These are phyloP conservation scores for Blastobotrys indianensis DNA, from an alignment of 1,139 yeast genomes.

Conservation along the genomic window DNA sequence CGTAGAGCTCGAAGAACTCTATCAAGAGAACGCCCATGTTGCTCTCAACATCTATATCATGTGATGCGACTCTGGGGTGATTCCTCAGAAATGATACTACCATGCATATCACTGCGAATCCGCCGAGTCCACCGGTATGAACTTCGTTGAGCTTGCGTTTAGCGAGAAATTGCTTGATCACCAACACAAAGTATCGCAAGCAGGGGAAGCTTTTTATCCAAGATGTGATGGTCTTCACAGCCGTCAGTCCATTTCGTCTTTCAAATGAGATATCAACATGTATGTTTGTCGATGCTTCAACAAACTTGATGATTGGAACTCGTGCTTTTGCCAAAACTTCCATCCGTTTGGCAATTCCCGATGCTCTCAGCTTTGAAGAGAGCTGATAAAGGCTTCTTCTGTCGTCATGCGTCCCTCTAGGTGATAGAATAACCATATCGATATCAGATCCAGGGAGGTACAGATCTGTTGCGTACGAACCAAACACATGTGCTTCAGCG, in stretches of 20 bases:
- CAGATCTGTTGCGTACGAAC: constrained; percentile 91
- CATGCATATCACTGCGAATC: constrained; percentile 83
- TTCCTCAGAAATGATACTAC: constrained; percentile 70
- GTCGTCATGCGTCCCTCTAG: constrained; percentile 57
- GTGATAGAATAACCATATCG: constrained; percentile 82
- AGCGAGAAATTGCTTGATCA: constrained; percentile 80
- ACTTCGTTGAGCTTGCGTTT: constrained; percentile 81
- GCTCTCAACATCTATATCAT: constrained; percentile 59
- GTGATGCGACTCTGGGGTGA: constrained; percentile 73
- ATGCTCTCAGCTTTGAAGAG: constrained; percentile 60
- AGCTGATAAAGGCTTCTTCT: constrained; percentile 67
- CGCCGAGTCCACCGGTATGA: constrained; percentile 96
- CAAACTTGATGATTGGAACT: constrained; percentile 92
- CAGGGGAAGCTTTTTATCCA: constrained; percentile 80
- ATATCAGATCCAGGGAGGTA: constrained; percentile 96
- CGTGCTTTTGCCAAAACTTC: constrained; percentile 89
- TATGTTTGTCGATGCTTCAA: constrained; percentile 64
- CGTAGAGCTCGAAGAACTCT: constrained; percentile 94
- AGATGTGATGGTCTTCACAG: constrained; percentile 69
- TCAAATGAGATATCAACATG: constrained; percentile 93
- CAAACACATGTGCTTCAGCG: constrained; percentile 82
- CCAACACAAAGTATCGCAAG: constrained; percentile 73
- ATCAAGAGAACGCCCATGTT: constrained; percentile 84
- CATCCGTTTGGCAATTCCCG: constrained; percentile 61
- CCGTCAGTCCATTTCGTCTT: constrained; percentile 75